Percentiles rank a stretch among this genome's conserved stretches.
Conservation (phyloP, 371 early-diverging fungal species). For the Phascolomyces articulosus region DNA sequence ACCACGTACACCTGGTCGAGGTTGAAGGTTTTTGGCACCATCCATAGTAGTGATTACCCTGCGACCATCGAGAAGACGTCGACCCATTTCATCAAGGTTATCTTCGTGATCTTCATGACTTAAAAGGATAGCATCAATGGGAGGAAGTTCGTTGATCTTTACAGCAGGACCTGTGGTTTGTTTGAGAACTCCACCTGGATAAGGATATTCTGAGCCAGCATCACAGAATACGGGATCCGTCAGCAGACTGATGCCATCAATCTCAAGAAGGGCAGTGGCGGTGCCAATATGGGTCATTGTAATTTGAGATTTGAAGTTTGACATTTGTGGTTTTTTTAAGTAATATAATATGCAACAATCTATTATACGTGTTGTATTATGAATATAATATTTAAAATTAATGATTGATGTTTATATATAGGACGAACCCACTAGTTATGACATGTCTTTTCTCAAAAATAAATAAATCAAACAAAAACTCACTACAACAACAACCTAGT, state of each 20-base stretch:
- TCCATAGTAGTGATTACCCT: not conserved
- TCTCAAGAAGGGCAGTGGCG: not conserved
- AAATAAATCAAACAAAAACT: too few species aligned
- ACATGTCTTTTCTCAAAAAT: too few species aligned
- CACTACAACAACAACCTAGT: too few species aligned
- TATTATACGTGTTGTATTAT: too few species aligned
- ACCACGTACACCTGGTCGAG: not conserved
- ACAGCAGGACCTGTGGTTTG: not conserved
- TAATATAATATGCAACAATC: too few species aligned
- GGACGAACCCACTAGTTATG: too few species aligned
- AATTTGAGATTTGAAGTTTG: not conserved
- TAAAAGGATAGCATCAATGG: not conserved
- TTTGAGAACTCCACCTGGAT: not conserved
- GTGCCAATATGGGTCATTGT: constrained; percentile 6
- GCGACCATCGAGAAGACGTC: constrained; percentile 1
- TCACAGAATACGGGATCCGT: constrained; percentile 3
- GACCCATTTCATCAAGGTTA: not conserved
- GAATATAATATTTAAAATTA: too few species aligned
- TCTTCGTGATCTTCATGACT: constrained; percentile 5
- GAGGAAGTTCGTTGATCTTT: not conserved
- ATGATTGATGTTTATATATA: too few species aligned
- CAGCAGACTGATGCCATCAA: not conserved
- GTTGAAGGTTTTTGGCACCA: constrained; percentile 6
- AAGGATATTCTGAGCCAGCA: not conserved
- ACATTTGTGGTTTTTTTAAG: too few species aligned